Evolutionary conservation across 768 basidiomycete species (phyloP).

Genomic region (Mrakia frigida): DNA sequence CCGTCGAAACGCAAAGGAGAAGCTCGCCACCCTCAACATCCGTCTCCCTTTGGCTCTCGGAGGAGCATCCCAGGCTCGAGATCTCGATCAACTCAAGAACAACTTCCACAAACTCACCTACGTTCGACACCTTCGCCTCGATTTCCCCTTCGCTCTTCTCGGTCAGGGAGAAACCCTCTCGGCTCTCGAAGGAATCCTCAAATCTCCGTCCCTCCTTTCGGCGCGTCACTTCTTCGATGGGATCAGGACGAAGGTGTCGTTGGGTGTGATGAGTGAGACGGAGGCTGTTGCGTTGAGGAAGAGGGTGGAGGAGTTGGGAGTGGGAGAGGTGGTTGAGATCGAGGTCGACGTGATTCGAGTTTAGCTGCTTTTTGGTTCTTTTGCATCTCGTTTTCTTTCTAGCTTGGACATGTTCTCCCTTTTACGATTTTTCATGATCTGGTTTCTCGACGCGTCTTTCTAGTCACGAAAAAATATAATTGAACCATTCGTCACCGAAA

Average conservation of each 20-base stretch:
- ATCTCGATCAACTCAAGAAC: conserved; percentile 71
- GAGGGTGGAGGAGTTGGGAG: neutral
- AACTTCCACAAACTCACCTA: conserved; percentile 68
- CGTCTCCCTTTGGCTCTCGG: conserved; percentile 55
- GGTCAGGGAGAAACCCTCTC: conserved; percentile 56
- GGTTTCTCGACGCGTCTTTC: no score
- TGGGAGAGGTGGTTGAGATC: neutral
- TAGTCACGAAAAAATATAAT: no score
- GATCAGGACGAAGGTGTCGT: conserved; percentile 6
- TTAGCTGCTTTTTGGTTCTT: no score
- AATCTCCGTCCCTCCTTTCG: neutral
- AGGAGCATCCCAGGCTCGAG: conserved; percentile 9
- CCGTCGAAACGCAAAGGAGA: no score
- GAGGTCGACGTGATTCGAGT: neutral
- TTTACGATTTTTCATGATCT: neutral
- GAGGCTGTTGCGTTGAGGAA: neutral
- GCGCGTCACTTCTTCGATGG: neutral
- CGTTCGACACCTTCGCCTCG: conserved; percentile 57
- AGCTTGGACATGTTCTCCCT: no score
- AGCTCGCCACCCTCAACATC: neutral
- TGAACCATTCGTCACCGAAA: no score
- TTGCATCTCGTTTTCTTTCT: no score
- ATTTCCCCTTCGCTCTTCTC: conserved; percentile 54
- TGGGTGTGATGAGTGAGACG: neutral
- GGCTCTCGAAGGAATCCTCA: neutral